Evolutionary conservation across 345 rosid genomes (phyloP), one percentile per base, ranked within the genome.

Genomic region (Eucalyptus tenuipes): DNA sequence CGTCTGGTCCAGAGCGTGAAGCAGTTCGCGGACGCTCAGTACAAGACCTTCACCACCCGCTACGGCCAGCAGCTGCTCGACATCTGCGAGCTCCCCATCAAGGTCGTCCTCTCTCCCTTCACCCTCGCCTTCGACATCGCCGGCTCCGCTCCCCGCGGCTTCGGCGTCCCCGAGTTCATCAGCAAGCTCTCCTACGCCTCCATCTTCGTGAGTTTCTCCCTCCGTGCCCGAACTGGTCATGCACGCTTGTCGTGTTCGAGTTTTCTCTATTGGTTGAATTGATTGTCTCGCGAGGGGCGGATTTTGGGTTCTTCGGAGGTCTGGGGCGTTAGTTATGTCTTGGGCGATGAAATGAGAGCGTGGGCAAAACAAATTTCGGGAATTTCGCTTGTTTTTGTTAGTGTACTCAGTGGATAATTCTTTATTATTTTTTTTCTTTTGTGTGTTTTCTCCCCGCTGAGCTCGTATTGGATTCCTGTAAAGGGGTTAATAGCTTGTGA

Each of bases 111-210:
- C 87, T 94, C 97, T 90, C 99, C 99, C 79, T 92, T 96, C 92
- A 95, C 99, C 40, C 96, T 97, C 92, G 99, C 99, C 85, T 95
- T 95, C 87, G 96, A 94, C 93, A 89, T 96, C 87, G 99, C 94
- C 87, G 99, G 99, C 89, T 96, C 99, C 80, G 99, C 99, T 57
- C 97, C 97, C 88, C 97, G 98, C 55, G 99, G 98, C 18, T 96
- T 95, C 84, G 99, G 99, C 90, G 90, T 96, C 89, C 99, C 98
- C 29, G 95, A 97, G 89, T 90, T 97, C 89, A 92, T 96, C 92
- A 92, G 97, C 91, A 95, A 94, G 84, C 91, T 97, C 81, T 96
- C 99, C 88, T 91, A 90, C 86, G 93, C 93, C 64, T 95, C 99
- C 17, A 92, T 97, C 49, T 95, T 96, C 88, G 99, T 97, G 89